Conservation (phyloP, 345 rosid genomes). For the Ailanthus altissimus region DNA sequence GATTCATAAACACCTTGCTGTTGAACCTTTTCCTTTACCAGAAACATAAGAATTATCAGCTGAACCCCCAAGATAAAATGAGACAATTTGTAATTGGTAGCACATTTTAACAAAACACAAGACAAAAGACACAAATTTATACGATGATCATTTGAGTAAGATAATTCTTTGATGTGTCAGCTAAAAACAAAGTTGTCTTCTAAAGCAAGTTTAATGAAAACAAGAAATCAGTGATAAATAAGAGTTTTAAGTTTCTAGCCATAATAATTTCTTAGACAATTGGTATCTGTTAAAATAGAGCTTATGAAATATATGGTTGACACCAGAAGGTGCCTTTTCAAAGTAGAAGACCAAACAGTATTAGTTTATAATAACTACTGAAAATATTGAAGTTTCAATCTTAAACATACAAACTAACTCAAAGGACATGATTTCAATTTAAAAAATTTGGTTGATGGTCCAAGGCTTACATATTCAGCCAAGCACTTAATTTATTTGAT, state of each 20-base stretch:
- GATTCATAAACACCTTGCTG: constrained; percentile 79
- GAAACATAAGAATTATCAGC: constrained; percentile 15
- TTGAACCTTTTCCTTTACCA: constrained; percentile 49
- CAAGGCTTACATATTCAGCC: neutral
- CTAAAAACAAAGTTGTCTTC: neutral
- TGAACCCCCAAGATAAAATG: neutral
- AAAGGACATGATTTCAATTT: neutral
- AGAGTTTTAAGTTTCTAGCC: neutral
- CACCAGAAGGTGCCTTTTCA: neutral
- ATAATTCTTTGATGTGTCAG: neutral
- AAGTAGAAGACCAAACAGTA: neutral
- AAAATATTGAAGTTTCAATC: neutral
- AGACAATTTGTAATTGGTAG: neutral
- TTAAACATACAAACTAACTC: neutral
- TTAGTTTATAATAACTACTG: neutral
- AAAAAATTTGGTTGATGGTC: neutral
- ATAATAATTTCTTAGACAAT: neutral
- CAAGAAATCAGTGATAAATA: neutral
- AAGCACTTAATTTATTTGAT: neutral
- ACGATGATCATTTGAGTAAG: neutral
- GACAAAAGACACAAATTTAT: neutral
- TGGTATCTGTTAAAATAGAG: neutral
- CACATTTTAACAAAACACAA: neutral
- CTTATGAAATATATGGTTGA: neutral
- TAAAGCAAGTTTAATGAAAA: neutral